Evolutionary conservation across 768 basidiomycete genomes (phyloP), one percentile per base, ranked within the genome.

Genomic region (Gelatoporia subvermispora): DNA sequence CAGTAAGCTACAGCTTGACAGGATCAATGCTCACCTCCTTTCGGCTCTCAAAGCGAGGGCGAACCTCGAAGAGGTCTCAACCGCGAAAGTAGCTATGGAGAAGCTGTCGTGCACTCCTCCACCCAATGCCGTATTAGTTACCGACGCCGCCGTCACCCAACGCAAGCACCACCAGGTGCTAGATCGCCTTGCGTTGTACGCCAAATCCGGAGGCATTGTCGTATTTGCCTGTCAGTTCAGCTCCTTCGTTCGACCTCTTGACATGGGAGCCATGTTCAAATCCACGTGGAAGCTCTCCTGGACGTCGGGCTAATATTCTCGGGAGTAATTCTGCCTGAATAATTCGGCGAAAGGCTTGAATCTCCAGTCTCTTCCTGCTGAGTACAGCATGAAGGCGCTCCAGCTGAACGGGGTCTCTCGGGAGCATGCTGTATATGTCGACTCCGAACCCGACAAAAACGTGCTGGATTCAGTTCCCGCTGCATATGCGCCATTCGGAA

Each of bases 311-410:
- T n/a, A n/a, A n/a, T n/a, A n/a, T n/a, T n/a, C n/a, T n/a, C n/a
- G n/a, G n/a, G n/a, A n/a, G n/a, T n/a, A 63, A 0, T 69, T 70
- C 54, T 48, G 46, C 11, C 47, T 65, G 22, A 73, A 73, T 34
- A 39, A 58, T 3, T 17, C 8, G 7, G 42, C 35, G 22, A 40
- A 23, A n/a, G 41, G 46, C 4, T 25, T 52, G 10, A 21, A 48
- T n/a, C 2, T n/a, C 5, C 21, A 37, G 18, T 3, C 3, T 28
- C 22, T 48, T 1, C 5, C 24, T 4, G 21, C 24, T 24, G 23
- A 65, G 1, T 72, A 68, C 55, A 73, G 71, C 54, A 74, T 74
- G 72, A 75, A 74, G 55, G 65, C 70, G 0, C 52, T 72, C 3
- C 67, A 71, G 46, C 48, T 73, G 45, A 59, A 57, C 44, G 58